Conservation (phyloP, 352 stramenopile genomes). For the Globisporangium uncinulatum region DNA sequence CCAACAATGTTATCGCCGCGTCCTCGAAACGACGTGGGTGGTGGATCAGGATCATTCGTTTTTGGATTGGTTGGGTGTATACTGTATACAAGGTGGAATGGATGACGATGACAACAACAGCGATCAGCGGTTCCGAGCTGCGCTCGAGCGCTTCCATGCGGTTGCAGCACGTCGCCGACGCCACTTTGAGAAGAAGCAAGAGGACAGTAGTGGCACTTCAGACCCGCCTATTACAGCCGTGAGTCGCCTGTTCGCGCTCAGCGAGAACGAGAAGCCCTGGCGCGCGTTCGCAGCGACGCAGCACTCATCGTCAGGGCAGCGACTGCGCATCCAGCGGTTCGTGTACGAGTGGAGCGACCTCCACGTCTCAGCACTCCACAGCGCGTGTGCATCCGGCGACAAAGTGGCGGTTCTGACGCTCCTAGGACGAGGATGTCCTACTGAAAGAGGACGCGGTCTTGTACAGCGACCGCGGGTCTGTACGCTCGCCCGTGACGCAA, state of each 20-base stretch:
- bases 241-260: constrained; percentile 24
- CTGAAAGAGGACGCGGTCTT: too few relatives aligned
- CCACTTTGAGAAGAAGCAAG: constrained; percentile 6
- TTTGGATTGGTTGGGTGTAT: too few relatives aligned
- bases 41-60: too few relatives aligned
- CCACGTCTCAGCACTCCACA: constrained; percentile 31
- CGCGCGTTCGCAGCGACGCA: constrained; percentile 19
- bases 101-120: not conserved
- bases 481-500: constrained; percentile 25
- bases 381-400: constrained; percentile 23
- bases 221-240: not conserved
- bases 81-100: not conserved
- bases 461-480: constrained; percentile 4
- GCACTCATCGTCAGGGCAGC: constrained; percentile 10
- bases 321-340: constrained; percentile 15
- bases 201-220: not conserved
- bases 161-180: constrained; percentile 1
- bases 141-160: not conserved
- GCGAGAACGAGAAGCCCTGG: constrained; percentile 29
- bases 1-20: not conserved
- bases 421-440: constrained; percentile 5
- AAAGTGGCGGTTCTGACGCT: constrained; percentile 11
- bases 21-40: too few relatives aligned
- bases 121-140: not conserved
- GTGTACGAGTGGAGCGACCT: constrained; percentile 28